These are phyloP conservation scores for Sinapis alba DNA, from an alignment of 441 rosid genomes.

Conservation along the genomic window DNA sequence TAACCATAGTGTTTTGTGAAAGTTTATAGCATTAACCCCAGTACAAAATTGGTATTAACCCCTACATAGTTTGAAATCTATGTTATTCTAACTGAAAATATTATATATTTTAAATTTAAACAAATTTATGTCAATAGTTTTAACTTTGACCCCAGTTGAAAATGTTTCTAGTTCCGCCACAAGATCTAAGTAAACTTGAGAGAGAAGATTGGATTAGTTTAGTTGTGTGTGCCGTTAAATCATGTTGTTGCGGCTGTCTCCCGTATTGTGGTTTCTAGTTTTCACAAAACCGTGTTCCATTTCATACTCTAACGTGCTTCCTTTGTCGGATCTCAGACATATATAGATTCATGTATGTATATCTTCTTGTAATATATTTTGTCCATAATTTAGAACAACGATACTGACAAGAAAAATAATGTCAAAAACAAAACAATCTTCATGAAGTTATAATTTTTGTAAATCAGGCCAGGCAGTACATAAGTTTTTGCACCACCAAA, in stretches of 20 bases:
- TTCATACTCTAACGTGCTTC: constrained; percentile 30
- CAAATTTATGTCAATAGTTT: no score
- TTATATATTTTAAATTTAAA: no score
- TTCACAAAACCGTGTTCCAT: constrained; percentile 40
- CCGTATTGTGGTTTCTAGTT: constrained; percentile 24
- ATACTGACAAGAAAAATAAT: not conserved
- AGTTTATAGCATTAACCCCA: no score
- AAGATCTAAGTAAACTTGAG: constrained; percentile 9
- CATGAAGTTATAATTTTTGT: not conserved
- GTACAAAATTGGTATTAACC: no score
- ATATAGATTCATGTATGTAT: constrained; percentile 8
- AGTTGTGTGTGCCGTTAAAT: constrained; percentile 25
- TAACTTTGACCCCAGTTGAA: no score
- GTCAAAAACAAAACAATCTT: not conserved
- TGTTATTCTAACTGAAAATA: no score
- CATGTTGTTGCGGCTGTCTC: constrained; percentile 26
- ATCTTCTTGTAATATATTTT: not conserved
- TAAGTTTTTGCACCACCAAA: no score
- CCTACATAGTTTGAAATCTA: no score
- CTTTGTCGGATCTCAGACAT: constrained; percentile 18
- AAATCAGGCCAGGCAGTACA: no score
- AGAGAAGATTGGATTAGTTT: constrained; percentile 19
- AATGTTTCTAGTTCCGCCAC: no score
- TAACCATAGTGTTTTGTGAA: no score
- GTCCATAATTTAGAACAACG: not conserved